A percentile compares a stretch with the other conserved stretches of the same genome.
Conservation (phyloP, 2,329 filamentous ascomycete genomes). For the Sarocladium oryzae region DNA sequence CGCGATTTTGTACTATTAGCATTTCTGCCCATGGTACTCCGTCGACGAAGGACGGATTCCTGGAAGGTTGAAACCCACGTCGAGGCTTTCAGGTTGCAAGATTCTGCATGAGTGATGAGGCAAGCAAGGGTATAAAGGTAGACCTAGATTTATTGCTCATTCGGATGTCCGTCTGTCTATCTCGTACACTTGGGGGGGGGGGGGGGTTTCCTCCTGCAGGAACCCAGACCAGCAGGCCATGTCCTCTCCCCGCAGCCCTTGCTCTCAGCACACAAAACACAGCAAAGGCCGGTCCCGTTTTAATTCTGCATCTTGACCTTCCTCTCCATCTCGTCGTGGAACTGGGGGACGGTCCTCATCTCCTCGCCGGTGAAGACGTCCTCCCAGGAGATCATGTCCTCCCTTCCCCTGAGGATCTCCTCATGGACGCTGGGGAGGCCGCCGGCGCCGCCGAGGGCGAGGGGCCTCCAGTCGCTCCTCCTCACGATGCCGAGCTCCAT, state of each 20-base stretch:
- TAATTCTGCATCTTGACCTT: constrained; percentile 65
- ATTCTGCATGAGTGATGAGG: no score
- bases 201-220: no score
- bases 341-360: constrained; percentile 59
- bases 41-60: no score
- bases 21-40: no score
- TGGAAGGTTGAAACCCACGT: no score
- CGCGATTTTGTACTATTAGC: no score
- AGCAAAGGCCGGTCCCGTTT: background rate
- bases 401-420: constrained; percentile 78
- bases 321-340: constrained; percentile 92
- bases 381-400: constrained; percentile 80
- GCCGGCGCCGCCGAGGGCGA: constrained; percentile 45
- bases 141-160: background rate
- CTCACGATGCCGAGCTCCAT: constrained; percentile 92
- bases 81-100: no score
- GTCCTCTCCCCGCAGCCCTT: background rate
- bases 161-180: background rate
- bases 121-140: no score
- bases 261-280: background rate
- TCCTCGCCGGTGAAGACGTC: constrained; percentile 84
- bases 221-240: no score
- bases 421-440: constrained; percentile 66
- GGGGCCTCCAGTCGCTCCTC: constrained; percentile 73
- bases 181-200: no score